Conservation (phyloP, 1,284 basidiomycete species). For the Marasmius oreades region DNA sequence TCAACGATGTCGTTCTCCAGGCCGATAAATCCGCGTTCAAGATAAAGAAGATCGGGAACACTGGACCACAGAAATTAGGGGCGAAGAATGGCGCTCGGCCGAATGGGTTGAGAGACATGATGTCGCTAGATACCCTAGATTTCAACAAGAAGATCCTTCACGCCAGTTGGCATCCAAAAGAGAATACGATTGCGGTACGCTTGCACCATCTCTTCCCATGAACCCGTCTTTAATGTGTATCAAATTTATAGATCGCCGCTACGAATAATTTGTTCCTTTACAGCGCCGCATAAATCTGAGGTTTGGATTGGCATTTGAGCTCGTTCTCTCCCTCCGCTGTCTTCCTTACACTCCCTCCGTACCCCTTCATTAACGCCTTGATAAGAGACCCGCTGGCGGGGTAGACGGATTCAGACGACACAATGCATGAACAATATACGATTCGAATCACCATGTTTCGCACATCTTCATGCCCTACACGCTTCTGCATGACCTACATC, state of each 20-base stretch:
- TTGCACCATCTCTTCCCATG: conserved; percentile 1
- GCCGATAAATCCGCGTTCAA: conserved; percentile 99
- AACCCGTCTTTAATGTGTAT: neutral
- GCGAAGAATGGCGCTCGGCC: conserved; percentile 68
- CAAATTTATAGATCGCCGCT: conserved; percentile 71
- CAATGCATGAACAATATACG: conserved; percentile 21
- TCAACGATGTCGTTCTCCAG: conserved; percentile 91
- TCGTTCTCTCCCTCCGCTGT: conserved; percentile 10
- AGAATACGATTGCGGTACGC: conserved; percentile 92
- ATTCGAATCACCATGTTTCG: conserved; percentile 2
- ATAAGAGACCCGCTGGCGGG: conserved; percentile 21
- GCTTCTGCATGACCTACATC: conserved; percentile 4
- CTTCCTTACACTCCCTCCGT: conserved; percentile 8
- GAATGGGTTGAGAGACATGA: conserved; percentile 73
- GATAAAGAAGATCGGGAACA: conserved; percentile 94
- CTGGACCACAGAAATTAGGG: conserved; percentile 63
- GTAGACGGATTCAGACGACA: conserved; percentile 22
- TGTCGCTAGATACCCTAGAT: conserved; percentile 90
- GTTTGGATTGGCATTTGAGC: conserved; percentile 5
- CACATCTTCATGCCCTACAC: conserved; percentile 2
- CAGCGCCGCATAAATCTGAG: conserved; percentile 69
- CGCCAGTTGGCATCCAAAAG: conserved; percentile 95
- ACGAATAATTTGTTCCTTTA: conserved; percentile 93
- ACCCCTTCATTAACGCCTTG: conserved; percentile 15
- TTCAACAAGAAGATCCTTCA: conserved; percentile 99